Evolutionary conservation across 768 basidiomycete species (phyloP), one percentile per base, ranked within the genome.

Genomic region (Neoboletus magnificus): DNA sequence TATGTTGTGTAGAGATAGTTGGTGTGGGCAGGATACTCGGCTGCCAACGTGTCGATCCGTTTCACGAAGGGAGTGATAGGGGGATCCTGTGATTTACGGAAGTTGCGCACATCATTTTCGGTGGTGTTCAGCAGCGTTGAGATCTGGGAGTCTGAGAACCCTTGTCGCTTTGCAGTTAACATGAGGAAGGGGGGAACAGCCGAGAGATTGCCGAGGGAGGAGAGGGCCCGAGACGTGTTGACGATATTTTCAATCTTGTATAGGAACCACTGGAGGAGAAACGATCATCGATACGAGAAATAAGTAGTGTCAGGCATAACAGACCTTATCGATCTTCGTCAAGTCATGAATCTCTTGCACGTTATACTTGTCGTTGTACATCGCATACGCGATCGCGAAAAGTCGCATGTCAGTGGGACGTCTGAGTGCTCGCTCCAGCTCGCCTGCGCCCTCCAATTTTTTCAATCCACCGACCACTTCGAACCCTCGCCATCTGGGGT

Each of bases 1-100:
- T 98, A 99, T 20, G 97, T 98, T 20, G 96, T 98, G 76, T 98
- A 99, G 54, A 99, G 88, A 75, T 98, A 98, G 78, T 98, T 98
- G 61, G 97, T 99, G 73, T 95, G 88, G 1, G 97, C 97, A 25
- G 97, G 97, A 77, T 89, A 99, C 73, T 99, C 97, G 56, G 97
- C 97, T 29, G 97, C 97, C 55, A 99, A 84, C 13, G 97, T 99
- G 73, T 99, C 97, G 73, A 99, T 98, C 62, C 95, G 91, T 76
- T 99, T 99, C 71, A 99, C 97, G 73, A 94, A 98, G 36, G 97
- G 97, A 6, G 89, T 96, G 65, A 99, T 84, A 3, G 63, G 66
- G 1, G 66, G 63, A 41, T 87, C 84, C 61, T 91, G 77, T 4
- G 85, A 82, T 76, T 98, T 98, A 61, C 97, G 86, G 69, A 87